Base-by-base conservation (phyloP, 345 rosid genomes). In the Populus nigra region DNA sequence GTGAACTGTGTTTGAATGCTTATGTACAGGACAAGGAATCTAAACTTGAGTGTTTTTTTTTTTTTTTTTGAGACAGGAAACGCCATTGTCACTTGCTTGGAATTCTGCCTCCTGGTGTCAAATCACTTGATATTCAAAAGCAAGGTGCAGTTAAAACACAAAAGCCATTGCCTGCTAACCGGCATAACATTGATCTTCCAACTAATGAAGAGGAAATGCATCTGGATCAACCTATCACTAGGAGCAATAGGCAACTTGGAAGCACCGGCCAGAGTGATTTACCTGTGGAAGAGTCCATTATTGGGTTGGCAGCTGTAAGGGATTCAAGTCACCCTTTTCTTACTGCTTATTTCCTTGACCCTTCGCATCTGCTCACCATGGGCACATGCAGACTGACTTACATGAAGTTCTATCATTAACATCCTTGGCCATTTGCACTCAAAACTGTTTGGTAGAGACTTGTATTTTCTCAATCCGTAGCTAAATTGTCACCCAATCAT, bases 21-120 rank as follows among this genome's bases (percentile, higher is more conserved):
- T 25, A 9, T 41, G 6, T 41, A 35, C 20, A 29, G n/a, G 27
- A 23, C 16, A 53, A 47, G 73, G 59, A 55, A 71, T 57, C 76
- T 59, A 65, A 76, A 23, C 39, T 57, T 23, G 20, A 12, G 17
- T 23, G 25, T n/a, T 45, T 61, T 35, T 45, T 22, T 82, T 75
- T 38, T 79, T 80, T 25, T 85, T 81, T 79, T 47, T 17, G 49
- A 65, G 75, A 77, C 92, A 94, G 98, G 98, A 55, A 47, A 72
- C 69, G 45, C 61, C 81, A 87, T 80, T 79, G 90, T 82, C 89
- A 91, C 47, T 68, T 86, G 79, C 43, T 89, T 47, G 97, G 94
- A 74, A 61, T 84, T 85, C 78, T 73, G 62, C 65, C 84, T 81
- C 80, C 79, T 55, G 75, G 79, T 68, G 38, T n/a, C n/a, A 71